Evolutionary conservation across 2,329 filamentous ascomycete species (phyloP), one percentile per base, ranked within the genome.

Genomic region (Aspergillus novofumigatus): DNA sequence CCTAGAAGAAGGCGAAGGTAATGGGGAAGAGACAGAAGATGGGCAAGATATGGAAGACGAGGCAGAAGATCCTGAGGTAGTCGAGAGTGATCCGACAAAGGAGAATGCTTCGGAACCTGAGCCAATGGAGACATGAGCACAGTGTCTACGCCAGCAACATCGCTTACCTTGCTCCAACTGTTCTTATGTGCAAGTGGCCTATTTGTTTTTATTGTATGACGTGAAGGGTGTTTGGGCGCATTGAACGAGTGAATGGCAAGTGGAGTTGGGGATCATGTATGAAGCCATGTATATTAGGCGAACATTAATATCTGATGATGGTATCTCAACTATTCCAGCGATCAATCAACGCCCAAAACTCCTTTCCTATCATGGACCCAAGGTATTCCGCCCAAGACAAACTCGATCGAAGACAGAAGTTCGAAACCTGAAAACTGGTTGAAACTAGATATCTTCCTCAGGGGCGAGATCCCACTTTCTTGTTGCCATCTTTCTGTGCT

Each of bases 381-480:
- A 14, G 21, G 44, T 23, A 47, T 47, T 23, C n/a, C 21, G 42
- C 20, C 17, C n/a, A 23, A 11, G 20, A 47, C 5, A 25, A 47
- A 26, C 6, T 10, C 11, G 4, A 21, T 17, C 44, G 11, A 6
- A 26, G 41, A 44, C 41, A 4, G 41, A 21, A 6, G 8, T 14
- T 14, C 11, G 23, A 47, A 21, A 23, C 9, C 21, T 47, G 23
- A 47, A 21, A 23, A 4, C 21, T 47, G 2, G 14, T 23, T 23
- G 51, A 10, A 28, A 9, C 62, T 59, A 70, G 26, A 72, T 64
- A 51, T 76, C 71, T 49, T 73, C 72, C 57, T 78, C 76, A 1
- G 76, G 75, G 4, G 70, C 78, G 52, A 80, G 60, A 64, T 80
- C 78, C 71, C 76, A 78, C 62, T 79, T 79, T 52, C 78, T 66